These are phyloP conservation scores for Entomophthora muscae DNA, from an alignment of 371 early-diverging fungal genomes.

Conservation along the genomic window DNA sequence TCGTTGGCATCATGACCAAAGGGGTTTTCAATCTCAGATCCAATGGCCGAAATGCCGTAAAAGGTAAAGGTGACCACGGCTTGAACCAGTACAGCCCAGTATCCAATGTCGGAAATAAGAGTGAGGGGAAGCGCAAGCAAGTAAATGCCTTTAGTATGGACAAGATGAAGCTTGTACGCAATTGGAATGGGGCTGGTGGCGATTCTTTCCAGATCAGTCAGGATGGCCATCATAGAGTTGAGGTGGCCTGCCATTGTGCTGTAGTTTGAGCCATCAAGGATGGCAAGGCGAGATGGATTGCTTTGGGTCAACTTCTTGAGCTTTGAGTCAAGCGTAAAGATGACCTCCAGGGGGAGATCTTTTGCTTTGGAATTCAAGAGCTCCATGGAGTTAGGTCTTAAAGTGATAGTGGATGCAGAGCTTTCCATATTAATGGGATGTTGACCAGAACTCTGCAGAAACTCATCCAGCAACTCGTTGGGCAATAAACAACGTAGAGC, in stretches of 20 bases:
- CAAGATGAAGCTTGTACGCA: conserved; percentile 56
- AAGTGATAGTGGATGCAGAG: neutral
- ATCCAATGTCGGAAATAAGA: conserved; percentile 15
- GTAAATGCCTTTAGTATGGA: conserved; percentile 44
- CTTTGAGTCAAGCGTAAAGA: neutral
- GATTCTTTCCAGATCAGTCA: conserved; percentile 32
- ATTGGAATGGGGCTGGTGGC: conserved; percentile 57
- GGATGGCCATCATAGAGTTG: neutral
- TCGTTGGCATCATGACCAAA: conserved; percentile 52
- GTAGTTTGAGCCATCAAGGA: neutral
- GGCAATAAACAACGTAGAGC: neutral
- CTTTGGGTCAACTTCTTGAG: neutral
- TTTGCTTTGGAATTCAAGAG: neutral
- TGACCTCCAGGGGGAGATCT: neutral
- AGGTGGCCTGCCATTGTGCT: neutral
- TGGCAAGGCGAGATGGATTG: neutral
- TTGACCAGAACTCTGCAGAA: neutral
- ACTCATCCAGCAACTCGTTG: neutral
- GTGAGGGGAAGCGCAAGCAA: conserved; percentile 41
- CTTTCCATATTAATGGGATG: neutral
- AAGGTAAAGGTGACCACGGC: conserved; percentile 44
- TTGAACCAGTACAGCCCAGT: conserved; percentile 26
- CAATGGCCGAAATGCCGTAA: conserved; percentile 47
- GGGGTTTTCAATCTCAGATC: conserved; percentile 49
- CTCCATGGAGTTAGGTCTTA: neutral